Evolutionary conservation across 345 rosid genomes (phyloP).

Genomic region (Abelmoschus esculentus): DNA sequence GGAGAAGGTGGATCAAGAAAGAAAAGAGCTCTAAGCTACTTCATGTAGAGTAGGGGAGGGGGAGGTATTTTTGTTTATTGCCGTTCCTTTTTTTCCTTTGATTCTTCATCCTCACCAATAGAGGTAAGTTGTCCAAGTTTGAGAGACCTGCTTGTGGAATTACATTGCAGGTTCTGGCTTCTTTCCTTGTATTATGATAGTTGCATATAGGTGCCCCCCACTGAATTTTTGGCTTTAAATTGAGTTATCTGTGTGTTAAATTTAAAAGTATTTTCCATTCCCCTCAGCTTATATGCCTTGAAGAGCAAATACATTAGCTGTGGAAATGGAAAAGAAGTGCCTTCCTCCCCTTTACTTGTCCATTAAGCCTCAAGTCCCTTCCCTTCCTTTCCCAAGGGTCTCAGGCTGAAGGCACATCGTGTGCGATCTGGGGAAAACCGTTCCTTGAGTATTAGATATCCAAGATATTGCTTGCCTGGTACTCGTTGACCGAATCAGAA

Average conservation of each 20-base stretch:
- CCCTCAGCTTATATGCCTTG: neutral
- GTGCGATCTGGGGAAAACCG: neutral
- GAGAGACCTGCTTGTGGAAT: conserved; percentile 20
- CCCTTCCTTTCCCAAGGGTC: neutral
- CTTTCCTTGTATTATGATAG: conserved; percentile 23
- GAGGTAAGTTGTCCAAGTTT: conserved; percentile 8
- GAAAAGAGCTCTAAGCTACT: conserved; percentile 80
- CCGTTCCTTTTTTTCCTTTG: conserved; percentile 20
- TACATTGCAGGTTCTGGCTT: conserved; percentile 20
- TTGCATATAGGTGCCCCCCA: conserved; percentile 17
- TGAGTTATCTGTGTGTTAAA: too few relatives aligned
- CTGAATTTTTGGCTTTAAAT: neutral
- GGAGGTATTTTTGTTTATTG: conserved; percentile 21
- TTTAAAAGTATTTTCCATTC: neutral
- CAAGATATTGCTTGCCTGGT: neutral
- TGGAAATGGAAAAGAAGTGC: neutral
- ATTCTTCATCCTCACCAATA: conserved; percentile 12
- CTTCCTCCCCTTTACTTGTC: neutral
- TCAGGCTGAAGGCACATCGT: neutral
- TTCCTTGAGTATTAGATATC: neutral
- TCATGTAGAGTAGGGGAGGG: conserved; percentile 50
- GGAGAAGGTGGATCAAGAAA: conserved; percentile 99
- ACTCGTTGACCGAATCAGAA: neutral
- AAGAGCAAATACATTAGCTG: neutral
- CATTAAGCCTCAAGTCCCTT: neutral